These are phyloP conservation scores for Umbelopsis sp. DNA, from an alignment of 192 early-diverging fungal genomes.

Conservation along the genomic window DNA sequence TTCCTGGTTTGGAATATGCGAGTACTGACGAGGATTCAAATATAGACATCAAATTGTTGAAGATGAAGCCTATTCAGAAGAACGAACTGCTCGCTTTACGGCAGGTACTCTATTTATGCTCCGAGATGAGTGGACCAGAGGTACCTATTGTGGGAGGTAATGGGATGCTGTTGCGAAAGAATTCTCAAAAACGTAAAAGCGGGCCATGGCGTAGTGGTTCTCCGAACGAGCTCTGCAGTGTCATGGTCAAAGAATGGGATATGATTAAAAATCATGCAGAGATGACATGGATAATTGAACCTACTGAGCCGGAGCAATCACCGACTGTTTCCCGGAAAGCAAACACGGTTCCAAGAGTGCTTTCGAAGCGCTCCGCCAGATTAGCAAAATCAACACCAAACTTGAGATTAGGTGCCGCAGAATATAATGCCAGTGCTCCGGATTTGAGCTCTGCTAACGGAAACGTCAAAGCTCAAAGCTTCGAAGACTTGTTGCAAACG, in stretches of 20 bases:
- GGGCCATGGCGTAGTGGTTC: constrained; percentile 1
- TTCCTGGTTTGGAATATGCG: constrained; percentile 8
- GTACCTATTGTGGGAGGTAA: neutral
- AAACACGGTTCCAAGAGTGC: constrained; percentile 3
- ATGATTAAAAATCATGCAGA: constrained; percentile 6
- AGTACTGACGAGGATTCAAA: constrained; percentile 19
- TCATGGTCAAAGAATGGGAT: constrained; percentile 5
- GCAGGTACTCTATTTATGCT: constrained; percentile 19
- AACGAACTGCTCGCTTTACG: constrained; percentile 27
- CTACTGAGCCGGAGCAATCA: neutral
- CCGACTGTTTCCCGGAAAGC: neutral
- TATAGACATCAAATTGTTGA: constrained; percentile 21
- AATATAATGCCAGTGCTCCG: neutral
- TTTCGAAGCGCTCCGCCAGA: constrained; percentile 6
- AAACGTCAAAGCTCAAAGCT: neutral
- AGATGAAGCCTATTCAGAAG: constrained; percentile 19
- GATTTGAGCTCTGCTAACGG: neutral
- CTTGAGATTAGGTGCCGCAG: neutral
- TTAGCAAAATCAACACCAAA: constrained; percentile 1
- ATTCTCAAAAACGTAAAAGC: constrained; percentile 19
- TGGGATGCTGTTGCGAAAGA: neutral
- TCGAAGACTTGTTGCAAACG: constrained; percentile 14
- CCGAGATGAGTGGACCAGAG: neutral
- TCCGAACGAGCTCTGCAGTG: constrained; percentile 1
- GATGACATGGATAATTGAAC: constrained; percentile 7